Evolutionary conservation across 306 rosid species (phyloP), one percentile per base, ranked within the genome.

Genomic region (Coriaria nepalensis): DNA sequence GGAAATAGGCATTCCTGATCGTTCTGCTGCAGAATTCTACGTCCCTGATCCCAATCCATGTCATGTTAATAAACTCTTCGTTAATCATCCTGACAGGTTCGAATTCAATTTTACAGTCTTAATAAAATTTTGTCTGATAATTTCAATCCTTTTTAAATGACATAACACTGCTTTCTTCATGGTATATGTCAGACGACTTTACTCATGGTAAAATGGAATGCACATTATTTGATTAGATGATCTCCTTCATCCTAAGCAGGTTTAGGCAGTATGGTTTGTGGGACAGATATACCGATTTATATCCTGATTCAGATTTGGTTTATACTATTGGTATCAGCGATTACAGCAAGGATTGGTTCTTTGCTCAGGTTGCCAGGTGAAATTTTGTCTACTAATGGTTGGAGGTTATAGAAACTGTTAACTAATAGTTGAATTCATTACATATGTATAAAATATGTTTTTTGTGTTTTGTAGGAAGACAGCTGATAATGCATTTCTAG

Each of bases 1-100:
- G 97, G 97, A 90, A 81, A 90, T 90, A 49, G 95, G 97, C 59
- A 66, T 75, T 11, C 95, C 97, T 6, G 92, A 90, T 53, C 93
- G 95, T n/a, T 66, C 92, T 6, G 90, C 94, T 33, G 87, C 79
- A 14, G 95, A 81, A 37, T 84, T 85, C 48, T 90, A 60, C 51
- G 82, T 81, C 63, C 97, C 97, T 35, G 94, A 81, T 55, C 95
- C 97, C 10, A 70, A 81, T 69, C 94, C 94, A 11, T 71, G 62
- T 50, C 81, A 76, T 39, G 47, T 90, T 54, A 85, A 85, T 73
- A 73, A 73, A 59, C 53, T 80, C 79, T 65, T 95, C 97, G 55
- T 76, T 43, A 55, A 85, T 50, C 97, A 84, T 62, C 92, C 97
- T 7, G 94, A 90, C 62, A 84, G 68, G 97, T 90, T 43, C 37